Percentiles rank a stretch among this genome's conserved stretches.
These are phyloP conservation scores for Stephania cephalantha DNA, from an alignment of 164 flowering plant genomes.

Conservation along the genomic window DNA sequence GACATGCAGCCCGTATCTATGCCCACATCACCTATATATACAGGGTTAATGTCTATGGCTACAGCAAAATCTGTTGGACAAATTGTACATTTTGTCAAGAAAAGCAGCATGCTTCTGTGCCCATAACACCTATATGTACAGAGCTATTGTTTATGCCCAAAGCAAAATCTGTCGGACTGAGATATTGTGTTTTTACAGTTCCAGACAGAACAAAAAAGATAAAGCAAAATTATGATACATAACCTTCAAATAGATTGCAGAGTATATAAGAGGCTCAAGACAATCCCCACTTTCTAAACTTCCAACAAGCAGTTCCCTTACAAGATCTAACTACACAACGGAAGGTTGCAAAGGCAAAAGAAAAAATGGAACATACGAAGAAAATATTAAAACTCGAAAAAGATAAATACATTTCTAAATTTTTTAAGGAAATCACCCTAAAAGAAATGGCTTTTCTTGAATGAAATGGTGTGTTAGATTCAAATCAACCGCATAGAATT, in stretches of 20 bases:
- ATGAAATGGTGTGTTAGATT: too few relatives aligned
- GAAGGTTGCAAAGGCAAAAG: not conserved
- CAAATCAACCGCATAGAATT: too few relatives aligned
- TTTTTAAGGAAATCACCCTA: not conserved
- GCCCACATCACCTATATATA: too few relatives aligned
- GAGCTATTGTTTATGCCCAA: too few relatives aligned
- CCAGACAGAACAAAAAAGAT: not conserved
- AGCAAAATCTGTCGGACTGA: too few relatives aligned
- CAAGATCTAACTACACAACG: slow-evolving; percentile 67
- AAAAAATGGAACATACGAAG: not conserved
- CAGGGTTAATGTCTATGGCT: too few relatives aligned
- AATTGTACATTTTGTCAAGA: too few relatives aligned
- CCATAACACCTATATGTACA: too few relatives aligned
- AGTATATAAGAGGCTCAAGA: slow-evolving; percentile 68
- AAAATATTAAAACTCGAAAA: not conserved
- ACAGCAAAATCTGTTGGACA: too few relatives aligned
- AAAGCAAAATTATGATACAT: not conserved
- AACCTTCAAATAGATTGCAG: slow-evolving; percentile 95
- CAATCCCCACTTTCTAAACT: slow-evolving; percentile 38
- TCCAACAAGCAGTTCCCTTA: slow-evolving; percentile 59
- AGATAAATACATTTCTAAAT: not conserved
- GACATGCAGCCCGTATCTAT: too few relatives aligned
- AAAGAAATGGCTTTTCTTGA: not conserved
- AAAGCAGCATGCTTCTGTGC: too few relatives aligned
- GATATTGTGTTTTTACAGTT: too few relatives aligned